A percentile compares a stretch with the other conserved stretches of the same genome.
Conservation (phyloP, 2,329 filamentous ascomycete species). For the Pseudopyrenochaeta lycopersici region DNA sequence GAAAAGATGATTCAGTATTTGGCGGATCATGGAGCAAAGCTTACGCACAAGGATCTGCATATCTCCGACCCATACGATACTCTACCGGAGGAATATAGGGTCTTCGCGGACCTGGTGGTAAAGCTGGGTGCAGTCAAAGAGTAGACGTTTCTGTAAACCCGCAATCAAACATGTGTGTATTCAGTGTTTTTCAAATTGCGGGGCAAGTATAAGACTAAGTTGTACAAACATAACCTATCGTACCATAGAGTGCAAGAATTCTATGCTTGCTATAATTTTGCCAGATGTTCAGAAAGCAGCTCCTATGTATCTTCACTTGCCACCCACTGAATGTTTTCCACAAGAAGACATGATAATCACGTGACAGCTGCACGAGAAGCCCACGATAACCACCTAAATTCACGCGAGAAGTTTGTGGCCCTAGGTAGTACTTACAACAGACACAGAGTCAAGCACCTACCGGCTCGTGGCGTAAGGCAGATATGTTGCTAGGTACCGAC, state of each 20-base stretch:
- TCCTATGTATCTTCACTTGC: conserved; percentile 1
- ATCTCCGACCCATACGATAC: conserved; percentile 2
- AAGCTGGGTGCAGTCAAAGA: conserved; percentile 12
- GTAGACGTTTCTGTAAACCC: neutral
- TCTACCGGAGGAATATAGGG: conserved; percentile 2
- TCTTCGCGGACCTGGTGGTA: conserved; percentile 1
- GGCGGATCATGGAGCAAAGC: conserved; percentile 9
- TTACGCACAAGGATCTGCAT: conserved; percentile 2
- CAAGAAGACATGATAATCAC: neutral
- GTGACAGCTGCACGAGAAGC: neutral
- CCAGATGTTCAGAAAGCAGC: neutral
- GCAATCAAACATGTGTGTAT: conserved; percentile 3
- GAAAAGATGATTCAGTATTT: conserved; percentile 15
- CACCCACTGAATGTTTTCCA: neutral
- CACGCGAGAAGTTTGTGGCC: neutral
- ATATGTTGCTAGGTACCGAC: neutral
- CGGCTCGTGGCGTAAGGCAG: conserved; percentile 2
- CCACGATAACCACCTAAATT: neutral
- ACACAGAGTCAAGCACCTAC: conserved; percentile 1
- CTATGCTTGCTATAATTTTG: neutral
- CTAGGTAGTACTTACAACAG: neutral
- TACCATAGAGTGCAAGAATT: neutral
- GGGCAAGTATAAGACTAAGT: neutral
- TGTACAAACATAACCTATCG: neutral
- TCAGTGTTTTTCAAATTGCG: conserved; percentile 1